These are phyloP conservation scores for Xylariaceae sp. DNA, from an alignment of 2,329 filamentous ascomycete species.

Conservation along the genomic window DNA sequence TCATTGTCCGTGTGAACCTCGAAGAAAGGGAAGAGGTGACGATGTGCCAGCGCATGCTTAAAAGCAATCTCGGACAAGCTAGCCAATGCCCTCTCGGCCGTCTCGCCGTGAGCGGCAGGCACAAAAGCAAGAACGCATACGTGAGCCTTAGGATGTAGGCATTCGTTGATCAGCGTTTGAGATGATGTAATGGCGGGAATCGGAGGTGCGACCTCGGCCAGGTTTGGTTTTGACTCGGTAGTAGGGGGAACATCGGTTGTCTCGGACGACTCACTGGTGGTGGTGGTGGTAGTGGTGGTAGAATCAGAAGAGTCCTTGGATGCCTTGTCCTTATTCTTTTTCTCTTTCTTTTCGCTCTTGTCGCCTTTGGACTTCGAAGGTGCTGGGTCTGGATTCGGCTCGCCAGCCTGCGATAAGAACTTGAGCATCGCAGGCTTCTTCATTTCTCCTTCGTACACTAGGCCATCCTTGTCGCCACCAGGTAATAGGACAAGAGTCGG, in stretches of 20 bases:
- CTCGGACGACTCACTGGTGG: constrained; percentile 43
- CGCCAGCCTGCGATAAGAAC: constrained; percentile 80
- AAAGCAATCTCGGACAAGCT: constrained; percentile 75
- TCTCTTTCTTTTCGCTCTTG: constrained; percentile 46
- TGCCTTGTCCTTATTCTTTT: constrained; percentile 45
- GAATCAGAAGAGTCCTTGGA: constrained; percentile 49
- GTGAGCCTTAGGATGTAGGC: constrained; percentile 75
- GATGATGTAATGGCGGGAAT: constrained; percentile 70
- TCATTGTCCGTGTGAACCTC: constrained; percentile 69
- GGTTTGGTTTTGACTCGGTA: constrained; percentile 51
- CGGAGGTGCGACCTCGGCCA: constrained; percentile 63
- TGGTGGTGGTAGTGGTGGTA: constrained; percentile 47
- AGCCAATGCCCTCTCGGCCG: constrained; percentile 62
- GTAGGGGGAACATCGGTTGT: constrained; percentile 45
- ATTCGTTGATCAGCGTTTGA: constrained; percentile 70
- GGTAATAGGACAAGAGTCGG: constrained; percentile 83
- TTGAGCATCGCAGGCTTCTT: constrained; percentile 82
- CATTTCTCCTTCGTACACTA: constrained; percentile 81
- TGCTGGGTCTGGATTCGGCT: constrained; percentile 75
- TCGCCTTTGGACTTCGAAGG: constrained; percentile 36
- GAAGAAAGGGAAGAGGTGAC: constrained; percentile 83
- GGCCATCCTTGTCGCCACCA: constrained; percentile 68
- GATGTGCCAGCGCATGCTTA: constrained; percentile 71
- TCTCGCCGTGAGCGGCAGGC: constrained; percentile 57
- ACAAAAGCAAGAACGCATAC: constrained; percentile 84